Evolutionary conservation across 768 basidiomycete species (phyloP), one percentile per base, ranked within the genome.

Genomic region (Hortiboletus flavorubellus): DNA sequence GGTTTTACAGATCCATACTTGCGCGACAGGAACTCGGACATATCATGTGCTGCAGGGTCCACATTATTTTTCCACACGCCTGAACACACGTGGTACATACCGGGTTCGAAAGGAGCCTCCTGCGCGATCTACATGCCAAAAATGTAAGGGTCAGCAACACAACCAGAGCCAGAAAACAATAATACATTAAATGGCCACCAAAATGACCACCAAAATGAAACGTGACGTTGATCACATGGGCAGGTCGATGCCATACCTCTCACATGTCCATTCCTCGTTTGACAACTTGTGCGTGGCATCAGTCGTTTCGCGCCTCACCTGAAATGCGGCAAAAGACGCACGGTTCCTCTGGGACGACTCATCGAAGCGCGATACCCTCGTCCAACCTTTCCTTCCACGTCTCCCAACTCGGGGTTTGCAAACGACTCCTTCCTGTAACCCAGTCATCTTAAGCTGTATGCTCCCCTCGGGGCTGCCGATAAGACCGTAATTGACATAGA

Each of bases 371-470:
- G 29, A 72, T 69, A 21, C 39, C 15, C 12, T 63, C 58, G 29
- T 72, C 68, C 39, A 73, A n/a, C 33, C 26, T 51, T 12, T 61
- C 64, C 45, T 56, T 63, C 72, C 71, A 73, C 9, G 54, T 57
- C 51, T 73, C 70, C 15, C 43, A 40, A 7, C 61, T 2, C 4
- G 60, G 21, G 65, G 49, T 86, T 86, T 0, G 76, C 70, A 66
- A 89, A 89, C 16, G 80, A 73, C 4, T 2, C 81, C 85, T 70
- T 92, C 91, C 60, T 83, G 84, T 6, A 87, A 58, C 2, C 78
- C 77, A 2, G 83, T 71, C 78, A 80, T 89, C 68, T 90, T 91
- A 38, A 93, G 79, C 41, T 67, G 75, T 10, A 83, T 76, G 1
- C 75, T 70, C 0, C 78, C 76, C 15, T 63, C 64, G 4, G 61